Percentiles rank a stretch among this genome's conserved stretches.
phyloP scores from a whole-genome alignment of 1,284 basidiomycete species.

The Apiotrichum sp. region DNA sequence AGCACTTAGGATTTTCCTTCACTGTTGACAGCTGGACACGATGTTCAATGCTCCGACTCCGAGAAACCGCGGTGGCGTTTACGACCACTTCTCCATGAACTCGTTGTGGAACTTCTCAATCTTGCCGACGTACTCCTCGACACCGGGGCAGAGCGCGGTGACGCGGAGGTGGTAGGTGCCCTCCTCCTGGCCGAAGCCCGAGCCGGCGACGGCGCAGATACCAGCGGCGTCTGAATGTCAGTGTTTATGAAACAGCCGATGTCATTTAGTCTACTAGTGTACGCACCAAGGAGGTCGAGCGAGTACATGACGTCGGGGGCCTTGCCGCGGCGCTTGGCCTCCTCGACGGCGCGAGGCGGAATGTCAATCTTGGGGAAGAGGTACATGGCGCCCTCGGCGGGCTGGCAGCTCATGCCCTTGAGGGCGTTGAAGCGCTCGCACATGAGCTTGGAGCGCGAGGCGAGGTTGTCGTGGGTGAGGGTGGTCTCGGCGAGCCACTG shows the following conservation, averaged over 20 bases:
- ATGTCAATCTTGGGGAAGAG: constrained; percentile 72
- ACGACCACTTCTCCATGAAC: constrained; percentile 65
- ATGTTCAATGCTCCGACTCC: too few relatives aligned
- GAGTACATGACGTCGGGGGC: constrained; percentile 83
- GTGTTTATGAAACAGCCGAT: neutral
- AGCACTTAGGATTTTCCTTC: too few relatives aligned
- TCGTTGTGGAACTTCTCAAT: constrained; percentile 75
- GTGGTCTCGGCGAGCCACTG: constrained; percentile 78
- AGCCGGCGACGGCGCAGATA: constrained; percentile 86
- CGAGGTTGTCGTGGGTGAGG: constrained; percentile 66
- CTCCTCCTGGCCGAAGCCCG: constrained; percentile 83
- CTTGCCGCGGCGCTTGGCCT: constrained; percentile 65
- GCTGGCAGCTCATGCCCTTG: constrained; percentile 75
- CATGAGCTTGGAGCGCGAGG: constrained; percentile 66
- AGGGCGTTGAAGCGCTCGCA: constrained; percentile 67
- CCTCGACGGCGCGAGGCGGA: constrained; percentile 63
- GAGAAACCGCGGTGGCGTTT: neutral
- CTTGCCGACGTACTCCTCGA: constrained; percentile 80
- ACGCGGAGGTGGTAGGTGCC: constrained; percentile 81
- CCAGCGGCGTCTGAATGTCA: constrained; percentile 62
- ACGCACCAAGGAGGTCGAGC: constrained; percentile 61
- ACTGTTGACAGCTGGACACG: too few relatives aligned
- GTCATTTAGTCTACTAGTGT: neutral
- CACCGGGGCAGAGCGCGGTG: constrained; percentile 75
- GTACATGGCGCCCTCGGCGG: constrained; percentile 79